Evolutionary conservation across 1,139 yeast species (phyloP), one percentile per base, ranked within the genome.

Genomic region (Meyerozyma elateridarum): DNA sequence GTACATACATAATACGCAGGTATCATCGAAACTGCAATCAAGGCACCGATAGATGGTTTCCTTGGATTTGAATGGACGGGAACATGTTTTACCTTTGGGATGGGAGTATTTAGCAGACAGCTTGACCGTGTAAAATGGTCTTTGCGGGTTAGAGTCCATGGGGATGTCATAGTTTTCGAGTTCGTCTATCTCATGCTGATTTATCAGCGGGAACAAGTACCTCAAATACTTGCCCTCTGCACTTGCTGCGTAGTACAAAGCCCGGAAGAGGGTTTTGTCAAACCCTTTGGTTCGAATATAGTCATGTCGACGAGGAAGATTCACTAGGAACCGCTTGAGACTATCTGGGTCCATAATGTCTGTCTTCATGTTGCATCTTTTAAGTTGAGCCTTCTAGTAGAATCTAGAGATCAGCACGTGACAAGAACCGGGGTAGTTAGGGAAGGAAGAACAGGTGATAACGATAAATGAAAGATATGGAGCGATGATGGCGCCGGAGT

Each of bases 1-100:
- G 44, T 73, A 59, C 8, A 68, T 71, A 53, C 94, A 83, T 18
- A 83, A 52, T 11, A 84, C 88, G 61, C 93, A 83, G 0, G 88
- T 78, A 8, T 75, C 76, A 52, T 83, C 94, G 41, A 69, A 73
- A 1, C 28, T 29, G 12, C 91, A 83, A 28, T 65, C 62, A 13
- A 49, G 56, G 48, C 93, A 83, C 36, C 84, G 61, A 48, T 79
- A 83, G 9, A 80, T 77, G 1, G 81, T 75, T 38, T 80, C 85
- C 8, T 82, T 82, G 3, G 54, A 47, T 28, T 62, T 64, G 42
- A 83, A 76, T 18, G 73, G 64, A 32, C 79, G 59, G 2, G 88
- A 80, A 61, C 93, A 83, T 13, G 77, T 76, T 42, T 79, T 62
- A 7, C 74, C 74, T 2, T 48, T 41, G 36, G 76, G 79, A 13